These are phyloP conservation scores for Gentiana macrophylla DNA, from an alignment of 257 asterid species.

Conservation along the genomic window DNA sequence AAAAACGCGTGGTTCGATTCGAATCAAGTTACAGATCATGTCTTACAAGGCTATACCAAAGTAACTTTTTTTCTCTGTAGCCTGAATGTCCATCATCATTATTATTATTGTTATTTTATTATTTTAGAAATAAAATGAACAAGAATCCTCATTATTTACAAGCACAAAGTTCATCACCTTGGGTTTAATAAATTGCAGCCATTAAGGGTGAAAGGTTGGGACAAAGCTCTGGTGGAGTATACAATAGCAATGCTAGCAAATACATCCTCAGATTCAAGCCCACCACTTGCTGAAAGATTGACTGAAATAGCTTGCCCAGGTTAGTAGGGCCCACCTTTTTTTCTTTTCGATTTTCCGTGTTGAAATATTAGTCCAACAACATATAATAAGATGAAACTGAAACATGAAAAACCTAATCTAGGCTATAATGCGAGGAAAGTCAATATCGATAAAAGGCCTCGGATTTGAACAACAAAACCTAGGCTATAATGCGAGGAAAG, in stretches of 20 bases:
- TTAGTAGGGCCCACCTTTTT: constrained; percentile 6
- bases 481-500: no score
- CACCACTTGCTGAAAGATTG: constrained; percentile 45
- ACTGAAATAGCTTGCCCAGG: constrained; percentile 86
- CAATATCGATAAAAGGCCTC: no score
- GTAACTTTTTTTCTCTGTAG: constrained; percentile 20
- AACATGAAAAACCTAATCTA: no score
- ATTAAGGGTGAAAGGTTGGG: constrained; percentile 87
- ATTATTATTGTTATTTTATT: neutral
- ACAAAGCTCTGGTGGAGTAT: constrained; percentile 72
- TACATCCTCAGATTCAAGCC: constrained; percentile 39
- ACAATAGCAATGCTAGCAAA: constrained; percentile 69
- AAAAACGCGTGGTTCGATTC: constrained; percentile 79
- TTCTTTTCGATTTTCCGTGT: no score
- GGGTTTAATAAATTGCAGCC: constrained; percentile 39
- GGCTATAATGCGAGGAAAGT: no score
- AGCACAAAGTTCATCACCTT: constrained; percentile 2
- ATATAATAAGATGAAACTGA: no score
- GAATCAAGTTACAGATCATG: constrained; percentile 65
- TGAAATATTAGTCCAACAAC: no score
- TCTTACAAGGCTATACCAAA: constrained; percentile 82
- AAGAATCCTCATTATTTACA: no score
- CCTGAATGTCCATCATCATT: neutral
- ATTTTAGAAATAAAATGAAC: neutral
- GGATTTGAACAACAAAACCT: no score